Base-by-base conservation (phyloP, 371 early-diverging fungal species). In the Coemansia sp. region DNA sequence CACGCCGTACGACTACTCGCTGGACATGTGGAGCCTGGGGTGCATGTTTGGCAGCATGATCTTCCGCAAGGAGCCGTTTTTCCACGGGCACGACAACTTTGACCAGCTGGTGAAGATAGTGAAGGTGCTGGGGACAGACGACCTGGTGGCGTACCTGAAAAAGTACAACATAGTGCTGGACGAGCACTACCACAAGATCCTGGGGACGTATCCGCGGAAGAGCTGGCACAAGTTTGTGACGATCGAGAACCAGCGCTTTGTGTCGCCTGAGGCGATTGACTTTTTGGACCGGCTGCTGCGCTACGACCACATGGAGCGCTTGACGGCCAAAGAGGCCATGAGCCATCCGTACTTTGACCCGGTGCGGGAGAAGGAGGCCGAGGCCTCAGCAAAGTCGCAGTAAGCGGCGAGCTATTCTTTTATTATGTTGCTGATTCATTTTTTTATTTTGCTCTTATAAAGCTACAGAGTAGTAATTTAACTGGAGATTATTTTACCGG, bases 21-120 rank as follows among this genome's bases (percentile, higher is more conserved):
- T 99, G 67, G 99, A 99, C 82, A 93, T 99, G 91, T 99, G 99
- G 99, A 95, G 97, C 80, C 89, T 96, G 72, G 99, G 99, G 16
- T 98, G 99, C 83, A 98, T 99, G 94, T 91, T 99, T 77, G 99
- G 99, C 23, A 91, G 94, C 80, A 97, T 98, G 93, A 95, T 99
- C 28, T 98, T 97, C 90, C 92, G 94, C 67, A 95, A 94, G 83
- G 97, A 96, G 64, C 99, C 99, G 0, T 98, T 99, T 82, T 99
- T 99, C 90, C 95, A 96, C 74, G 99, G 99, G 28, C 90, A 91
- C 59, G 97, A 98, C 82, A 99, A 99, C 83, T 91, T 92, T 75
- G 99, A 99, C 79, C 99, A 99, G 82, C 87, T 99, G 61, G 94
- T 96, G 48, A 95, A 94, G 84, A 99, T 99, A 80, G 95, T 97